Conservation (phyloP, 805 yeast genomes). For the Wickerhamiella lipophila region DNA sequence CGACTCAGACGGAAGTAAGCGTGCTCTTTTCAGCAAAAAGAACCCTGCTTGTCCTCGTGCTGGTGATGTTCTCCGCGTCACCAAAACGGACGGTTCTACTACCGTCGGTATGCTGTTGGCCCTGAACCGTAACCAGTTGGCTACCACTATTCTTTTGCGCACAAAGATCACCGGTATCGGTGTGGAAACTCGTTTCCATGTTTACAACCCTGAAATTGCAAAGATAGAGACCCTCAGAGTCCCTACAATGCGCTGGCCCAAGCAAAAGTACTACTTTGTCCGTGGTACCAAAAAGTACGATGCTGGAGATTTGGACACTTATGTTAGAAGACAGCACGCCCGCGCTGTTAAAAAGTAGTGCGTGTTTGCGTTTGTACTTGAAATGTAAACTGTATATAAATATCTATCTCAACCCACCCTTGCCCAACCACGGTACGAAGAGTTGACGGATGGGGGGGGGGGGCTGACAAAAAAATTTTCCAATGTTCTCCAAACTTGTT, state of each 20-base stretch:
- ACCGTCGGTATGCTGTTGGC: constrained; percentile 72
- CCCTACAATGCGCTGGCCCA: constrained; percentile 55
- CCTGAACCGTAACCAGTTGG: constrained; percentile 56
- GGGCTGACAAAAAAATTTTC: constrained; percentile 7
- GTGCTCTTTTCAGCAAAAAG: constrained; percentile 38
- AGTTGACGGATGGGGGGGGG: too few species aligned
- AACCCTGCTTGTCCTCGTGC: constrained; percentile 47
- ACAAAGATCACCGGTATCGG: constrained; percentile 74
- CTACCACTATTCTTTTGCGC: constrained; percentile 67
- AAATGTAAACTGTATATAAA: too few species aligned
- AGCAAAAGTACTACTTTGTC: constrained; percentile 84
- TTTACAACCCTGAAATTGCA: constrained; percentile 66
- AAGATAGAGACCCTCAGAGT: constrained; percentile 67
- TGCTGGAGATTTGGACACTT: constrained; percentile 29
- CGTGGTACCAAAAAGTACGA: constrained; percentile 40
- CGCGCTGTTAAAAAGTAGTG: background rate
- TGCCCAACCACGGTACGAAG: too few species aligned
- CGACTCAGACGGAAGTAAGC: constrained; percentile 63
- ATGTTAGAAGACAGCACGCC: constrained; percentile 26
- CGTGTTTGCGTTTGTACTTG: background rate
- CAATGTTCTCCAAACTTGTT: constrained; percentile 10
- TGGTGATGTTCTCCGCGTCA: constrained; percentile 72
- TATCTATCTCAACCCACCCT: too few species aligned
- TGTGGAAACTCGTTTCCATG: constrained; percentile 68
- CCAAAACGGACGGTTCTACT: constrained; percentile 45